phyloP scores from a whole-genome alignment of 805 yeast genomes.

The Brettanomyces sp. region DNA sequence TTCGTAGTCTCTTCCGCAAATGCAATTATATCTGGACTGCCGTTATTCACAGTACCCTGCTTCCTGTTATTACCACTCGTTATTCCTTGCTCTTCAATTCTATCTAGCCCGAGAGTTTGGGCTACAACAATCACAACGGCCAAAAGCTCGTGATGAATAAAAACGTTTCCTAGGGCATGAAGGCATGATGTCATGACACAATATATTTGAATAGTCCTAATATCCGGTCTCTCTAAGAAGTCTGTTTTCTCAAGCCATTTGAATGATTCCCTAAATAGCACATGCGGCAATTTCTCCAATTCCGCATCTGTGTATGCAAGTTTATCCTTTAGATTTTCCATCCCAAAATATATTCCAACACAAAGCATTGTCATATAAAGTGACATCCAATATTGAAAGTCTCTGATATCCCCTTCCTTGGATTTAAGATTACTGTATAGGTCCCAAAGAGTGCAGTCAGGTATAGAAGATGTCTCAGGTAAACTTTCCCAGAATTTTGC shows the following conservation, averaged over 20 bases:
- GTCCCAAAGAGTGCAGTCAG: conserved; percentile 3
- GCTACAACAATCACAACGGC: conserved; percentile 14
- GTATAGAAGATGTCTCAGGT: conserved; percentile 1
- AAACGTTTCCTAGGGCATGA: conserved; percentile 17
- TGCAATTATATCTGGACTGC: too few relatives aligned
- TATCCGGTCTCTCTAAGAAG: conserved; percentile 16
- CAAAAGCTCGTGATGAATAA: conserved; percentile 13
- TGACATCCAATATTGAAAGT: conserved; percentile 20
- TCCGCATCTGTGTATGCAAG: conserved; percentile 8
- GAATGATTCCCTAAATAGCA: conserved; percentile 15
- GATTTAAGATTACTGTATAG: conserved; percentile 3
- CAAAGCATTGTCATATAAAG: conserved; percentile 15
- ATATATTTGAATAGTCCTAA: conserved; percentile 16
- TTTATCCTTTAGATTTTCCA: conserved; percentile 7
- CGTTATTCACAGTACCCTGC: too few relatives aligned
- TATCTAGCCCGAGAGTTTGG: conserved; percentile 5
- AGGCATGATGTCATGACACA: conserved; percentile 16
- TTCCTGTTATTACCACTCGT: conserved; percentile 7
- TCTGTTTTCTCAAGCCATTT: conserved; percentile 15
- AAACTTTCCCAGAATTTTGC: conserved; percentile 9
- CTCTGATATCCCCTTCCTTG: conserved; percentile 3
- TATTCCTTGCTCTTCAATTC: conserved; percentile 6
- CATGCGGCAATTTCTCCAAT: conserved; percentile 8
- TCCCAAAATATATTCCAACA: conserved; percentile 16
- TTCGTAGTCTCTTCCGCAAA: not conserved